Conservation (phyloP, 805 yeast genomes). For the Brettanomyces anomalus region DNA sequence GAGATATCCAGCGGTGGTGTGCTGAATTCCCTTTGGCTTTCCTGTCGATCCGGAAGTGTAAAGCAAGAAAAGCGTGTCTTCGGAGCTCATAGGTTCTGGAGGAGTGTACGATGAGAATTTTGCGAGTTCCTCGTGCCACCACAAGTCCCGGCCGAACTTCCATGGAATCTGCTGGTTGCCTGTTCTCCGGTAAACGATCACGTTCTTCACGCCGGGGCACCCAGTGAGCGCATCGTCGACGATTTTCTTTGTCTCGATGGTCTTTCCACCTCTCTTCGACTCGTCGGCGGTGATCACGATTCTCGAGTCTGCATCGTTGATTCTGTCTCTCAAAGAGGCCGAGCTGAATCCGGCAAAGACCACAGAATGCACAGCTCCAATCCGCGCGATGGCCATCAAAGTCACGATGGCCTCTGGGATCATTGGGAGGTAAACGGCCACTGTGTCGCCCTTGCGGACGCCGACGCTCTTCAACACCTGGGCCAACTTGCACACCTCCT, state of each 20-base stretch:
- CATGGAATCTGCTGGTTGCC: conserved; percentile 46
- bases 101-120: conserved; percentile 63
- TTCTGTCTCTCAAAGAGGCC: conserved; percentile 62
- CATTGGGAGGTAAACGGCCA: conserved; percentile 83
- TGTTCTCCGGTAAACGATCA: conserved; percentile 67
- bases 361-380: conserved; percentile 81
- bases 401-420: conserved; percentile 72
- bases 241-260: conserved; percentile 70
- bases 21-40: conserved; percentile 81
- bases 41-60: conserved; percentile 88
- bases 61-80: conserved; percentile 71
- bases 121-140: conserved; percentile 65
- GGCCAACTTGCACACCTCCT: conserved; percentile 62
- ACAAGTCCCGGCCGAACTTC: conserved; percentile 53
- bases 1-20: conserved; percentile 72
- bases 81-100: conserved; percentile 69
- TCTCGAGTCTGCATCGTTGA: conserved; percentile 62
- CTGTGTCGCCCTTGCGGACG: conserved; percentile 73
- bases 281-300: conserved; percentile 76
- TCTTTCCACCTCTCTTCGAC: conserved; percentile 75
- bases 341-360: conserved; percentile 81
- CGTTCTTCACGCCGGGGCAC: conserved; percentile 61
- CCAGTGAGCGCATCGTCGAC: conserved; percentile 69
- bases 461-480: conserved; percentile 61
- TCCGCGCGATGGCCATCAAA: conserved; percentile 66